These are phyloP conservation scores for Mycosphaerella sp. DNA, from an alignment of 2,329 filamentous ascomycete species.

Conservation along the genomic window DNA sequence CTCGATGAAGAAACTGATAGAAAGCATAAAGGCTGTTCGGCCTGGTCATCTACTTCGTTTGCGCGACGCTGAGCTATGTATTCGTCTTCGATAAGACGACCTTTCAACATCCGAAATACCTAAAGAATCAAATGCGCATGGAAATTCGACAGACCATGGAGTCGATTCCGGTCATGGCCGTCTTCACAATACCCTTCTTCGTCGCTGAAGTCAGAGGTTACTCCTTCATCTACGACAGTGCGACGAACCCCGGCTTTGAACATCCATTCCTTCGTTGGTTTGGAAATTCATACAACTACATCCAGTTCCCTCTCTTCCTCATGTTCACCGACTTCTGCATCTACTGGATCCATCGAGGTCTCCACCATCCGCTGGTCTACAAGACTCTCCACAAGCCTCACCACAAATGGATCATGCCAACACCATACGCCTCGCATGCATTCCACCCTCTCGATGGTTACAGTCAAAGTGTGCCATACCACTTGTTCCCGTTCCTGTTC, in stretches of 20 bases:
- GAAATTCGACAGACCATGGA: slow-evolving; percentile 76
- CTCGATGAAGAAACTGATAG: background rate
- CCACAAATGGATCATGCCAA: slow-evolving; percentile 99
- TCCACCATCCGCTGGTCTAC: slow-evolving; percentile 77
- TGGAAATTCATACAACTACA: slow-evolving; percentile 56
- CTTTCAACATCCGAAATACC: slow-evolving; percentile 83
- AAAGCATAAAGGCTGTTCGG: slow-evolving; percentile 70
- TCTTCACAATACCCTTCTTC: slow-evolving; percentile 77
- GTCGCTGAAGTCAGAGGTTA: slow-evolving; percentile 75
- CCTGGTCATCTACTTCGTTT: slow-evolving; percentile 73
- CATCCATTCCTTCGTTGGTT: slow-evolving; percentile 28
- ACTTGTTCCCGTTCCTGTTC: slow-evolving; percentile 87
- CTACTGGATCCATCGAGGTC: slow-evolving; percentile 83
- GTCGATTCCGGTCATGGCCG: slow-evolving; percentile 73
- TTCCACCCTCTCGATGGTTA: slow-evolving; percentile 95
- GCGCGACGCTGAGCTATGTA: slow-evolving; percentile 74
- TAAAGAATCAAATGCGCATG: slow-evolving; percentile 83
- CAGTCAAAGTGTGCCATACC: slow-evolving; percentile 82
- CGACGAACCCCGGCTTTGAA: slow-evolving; percentile 25
- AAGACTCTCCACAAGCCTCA: slow-evolving; percentile 91
- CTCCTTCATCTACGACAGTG: slow-evolving; percentile 77
- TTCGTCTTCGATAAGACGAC: slow-evolving; percentile 90
- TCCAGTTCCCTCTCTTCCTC: slow-evolving; percentile 84
- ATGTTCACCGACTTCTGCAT: slow-evolving; percentile 83
- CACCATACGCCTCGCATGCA: slow-evolving; percentile 83